phyloP scores from a whole-genome alignment of 148 eudicot genomes.

The Pharnaceum exiguum region DNA sequence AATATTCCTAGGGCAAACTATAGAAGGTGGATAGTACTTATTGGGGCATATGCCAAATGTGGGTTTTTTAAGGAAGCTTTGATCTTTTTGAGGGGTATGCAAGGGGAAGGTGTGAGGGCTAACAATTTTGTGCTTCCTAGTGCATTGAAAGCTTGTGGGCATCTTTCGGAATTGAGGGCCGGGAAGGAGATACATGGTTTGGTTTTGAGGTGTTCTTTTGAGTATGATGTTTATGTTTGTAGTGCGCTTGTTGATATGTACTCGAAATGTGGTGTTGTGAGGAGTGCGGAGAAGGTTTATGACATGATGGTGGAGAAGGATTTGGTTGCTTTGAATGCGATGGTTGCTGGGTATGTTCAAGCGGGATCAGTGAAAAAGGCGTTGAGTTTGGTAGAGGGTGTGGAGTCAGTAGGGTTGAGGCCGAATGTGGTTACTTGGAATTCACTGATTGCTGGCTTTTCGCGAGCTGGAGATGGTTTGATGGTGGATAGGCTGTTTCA shows the following conservation, averaged over 20 bases:
- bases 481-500: slow-evolving; percentile 53
- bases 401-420: slow-evolving; percentile 31
- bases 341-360: slow-evolving; percentile 71
- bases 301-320: slow-evolving; percentile 51
- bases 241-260: slow-evolving; percentile 84
- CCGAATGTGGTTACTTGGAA: slow-evolving; percentile 84
- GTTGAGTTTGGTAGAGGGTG: slow-evolving; percentile 43
- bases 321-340: slow-evolving; percentile 58
- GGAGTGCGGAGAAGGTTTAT: slow-evolving; percentile 55
- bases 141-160: slow-evolving; percentile 72
- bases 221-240: slow-evolving; percentile 44
- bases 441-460: slow-evolving; percentile 64
- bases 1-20: slow-evolving; percentile 51
- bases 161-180: slow-evolving; percentile 33
- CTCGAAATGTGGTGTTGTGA: slow-evolving; percentile 50
- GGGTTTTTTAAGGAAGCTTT: slow-evolving; percentile 61
- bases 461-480: slow-evolving; percentile 52
- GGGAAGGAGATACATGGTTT: slow-evolving; percentile 48
- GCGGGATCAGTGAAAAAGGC: slow-evolving; percentile 55
- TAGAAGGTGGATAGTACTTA: slow-evolving; percentile 63
- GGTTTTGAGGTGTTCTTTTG: slow-evolving; percentile 33
- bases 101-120: slow-evolving; percentile 35
- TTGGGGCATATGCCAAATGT: slow-evolving; percentile 69
- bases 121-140: slow-evolving; percentile 67
- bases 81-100: slow-evolving; percentile 40